Conservation (phyloP, 2,329 filamentous ascomycete species). For the Niveomyces coronatus region DNA sequence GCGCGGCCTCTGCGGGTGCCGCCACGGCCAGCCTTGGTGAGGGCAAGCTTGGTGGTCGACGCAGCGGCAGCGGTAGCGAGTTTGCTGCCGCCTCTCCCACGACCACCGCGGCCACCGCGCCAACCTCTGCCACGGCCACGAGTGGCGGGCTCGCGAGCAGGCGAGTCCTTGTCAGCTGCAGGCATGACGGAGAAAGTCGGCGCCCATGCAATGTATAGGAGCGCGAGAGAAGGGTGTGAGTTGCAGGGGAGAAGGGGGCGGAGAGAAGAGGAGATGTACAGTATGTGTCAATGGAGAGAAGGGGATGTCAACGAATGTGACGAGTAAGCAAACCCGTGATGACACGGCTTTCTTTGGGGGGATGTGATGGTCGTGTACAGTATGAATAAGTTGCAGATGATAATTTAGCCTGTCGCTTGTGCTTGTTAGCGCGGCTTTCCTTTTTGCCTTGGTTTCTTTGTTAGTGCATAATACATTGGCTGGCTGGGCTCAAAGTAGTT, state of each 20-base stretch:
- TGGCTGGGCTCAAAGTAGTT: too few species aligned
- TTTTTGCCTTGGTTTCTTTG: too few species aligned
- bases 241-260: constrained; percentile 7
- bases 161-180: constrained; percentile 28
- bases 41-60: constrained; percentile 22
- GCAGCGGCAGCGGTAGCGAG: constrained; percentile 19
- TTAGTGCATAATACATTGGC: too few species aligned
- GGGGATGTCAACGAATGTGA: too few species aligned
- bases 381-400: too few species aligned
- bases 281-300: background rate
- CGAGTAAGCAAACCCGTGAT: too few species aligned
- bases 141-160: constrained; percentile 24
- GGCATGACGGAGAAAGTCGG: constrained; percentile 22
- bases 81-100: constrained; percentile 15
- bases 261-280: background rate
- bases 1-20: constrained; percentile 38
- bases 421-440: too few species aligned
- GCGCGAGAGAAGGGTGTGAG: constrained; percentile 10
- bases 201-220: constrained; percentile 21
- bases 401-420: too few species aligned
- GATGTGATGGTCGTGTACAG: too few species aligned
- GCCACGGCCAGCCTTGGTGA: constrained; percentile 27
- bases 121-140: constrained; percentile 20
- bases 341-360: too few species aligned
- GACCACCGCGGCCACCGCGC: constrained; percentile 11